Base-by-base conservation (phyloP, 768 basidiomycete genomes). In the Termitomyces bulborhizus region DNA sequence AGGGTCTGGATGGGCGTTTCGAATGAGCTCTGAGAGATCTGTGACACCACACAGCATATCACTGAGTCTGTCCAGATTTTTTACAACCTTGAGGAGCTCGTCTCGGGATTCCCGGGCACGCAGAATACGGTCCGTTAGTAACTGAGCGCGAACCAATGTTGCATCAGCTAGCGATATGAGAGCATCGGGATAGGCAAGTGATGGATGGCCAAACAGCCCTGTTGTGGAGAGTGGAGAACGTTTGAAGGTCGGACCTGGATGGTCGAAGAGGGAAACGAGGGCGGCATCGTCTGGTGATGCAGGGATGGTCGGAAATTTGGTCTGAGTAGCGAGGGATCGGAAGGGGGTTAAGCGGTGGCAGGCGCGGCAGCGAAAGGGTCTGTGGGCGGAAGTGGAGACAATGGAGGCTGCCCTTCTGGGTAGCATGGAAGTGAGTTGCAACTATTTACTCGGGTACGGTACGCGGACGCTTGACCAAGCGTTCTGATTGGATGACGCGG, bases 11-110 rank as follows among this genome's bases (percentile, higher is more conserved):
- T 98, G 95, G 0, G 93, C 86, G 66, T 96, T 95, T 59, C 95
- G 82, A 29, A 99, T 79, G 48, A 97, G 80, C 69, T 99, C 97
- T 50, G 93, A 90, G 56, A 98, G 82, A 72, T 99, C 97, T 58
- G 98, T 98, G 57, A 99, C 93, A 11, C 91, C 87, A 64, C 97
- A 99, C 2, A 99, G 75, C 70, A 96, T 78, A 74, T 99, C 95
- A 67, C 95, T 98, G 62, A 99, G 83, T 58, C 96, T 78, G 75
- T 99, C 97, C 57, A 99, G 73, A 68, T 96, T 97, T 77, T 98
- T 98, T 57, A 98, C 91, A 9, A 93, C 93, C 70, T 86, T 82
- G 57, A 85, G 74, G 46, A 96, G 76, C 68, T 96, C 94, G 50
- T 76, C 71, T 37, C 83, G 78, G 4, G 88, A 87, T 64, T 88